phyloP scores from a whole-genome alignment of 2,329 filamentous ascomycete species.

The Colletotrichum agaves region DNA sequence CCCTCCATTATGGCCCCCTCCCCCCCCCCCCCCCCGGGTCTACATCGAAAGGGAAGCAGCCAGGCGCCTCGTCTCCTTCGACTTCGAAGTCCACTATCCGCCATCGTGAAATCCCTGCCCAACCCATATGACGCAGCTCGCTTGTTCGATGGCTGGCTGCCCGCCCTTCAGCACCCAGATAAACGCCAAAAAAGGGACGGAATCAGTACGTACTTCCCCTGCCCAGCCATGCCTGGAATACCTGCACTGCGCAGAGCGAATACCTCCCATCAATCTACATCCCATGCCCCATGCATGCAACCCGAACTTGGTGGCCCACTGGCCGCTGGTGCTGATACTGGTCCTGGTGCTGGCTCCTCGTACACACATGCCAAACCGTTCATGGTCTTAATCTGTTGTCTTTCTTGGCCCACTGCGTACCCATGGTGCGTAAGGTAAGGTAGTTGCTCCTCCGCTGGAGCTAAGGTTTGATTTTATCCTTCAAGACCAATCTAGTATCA shows the following conservation, averaged over 20 bases:
- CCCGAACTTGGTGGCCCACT: conserved; percentile 44
- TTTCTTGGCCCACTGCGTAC: conserved; percentile 50
- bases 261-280: conserved; percentile 35
- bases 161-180: conserved; percentile 21
- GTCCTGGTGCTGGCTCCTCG: conserved; percentile 39
- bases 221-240: conserved; percentile 32
- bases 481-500: conserved; percentile 46
- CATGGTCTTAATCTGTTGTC: conserved; percentile 40
- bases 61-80: conserved; percentile 32
- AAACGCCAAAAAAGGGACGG: conserved; percentile 33
- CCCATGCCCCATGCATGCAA: conserved; percentile 44
- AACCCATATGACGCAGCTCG: conserved; percentile 44
- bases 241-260: conserved; percentile 27
- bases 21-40: not conserved
- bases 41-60: conserved; percentile 23
- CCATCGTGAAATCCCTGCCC: conserved; percentile 49
- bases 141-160: conserved; percentile 26
- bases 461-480: conserved; percentile 50
- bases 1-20: not conserved
- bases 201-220: conserved; percentile 26
- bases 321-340: conserved; percentile 22
- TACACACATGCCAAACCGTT: conserved; percentile 40
- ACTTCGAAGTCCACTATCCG: conserved; percentile 38
- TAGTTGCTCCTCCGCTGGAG: conserved; percentile 48
- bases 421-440: conserved; percentile 39